Evolutionary conservation across 805 yeast genomes (phyloP), one percentile per base, ranked within the genome.

Genomic region (Pichia manshurica): DNA sequence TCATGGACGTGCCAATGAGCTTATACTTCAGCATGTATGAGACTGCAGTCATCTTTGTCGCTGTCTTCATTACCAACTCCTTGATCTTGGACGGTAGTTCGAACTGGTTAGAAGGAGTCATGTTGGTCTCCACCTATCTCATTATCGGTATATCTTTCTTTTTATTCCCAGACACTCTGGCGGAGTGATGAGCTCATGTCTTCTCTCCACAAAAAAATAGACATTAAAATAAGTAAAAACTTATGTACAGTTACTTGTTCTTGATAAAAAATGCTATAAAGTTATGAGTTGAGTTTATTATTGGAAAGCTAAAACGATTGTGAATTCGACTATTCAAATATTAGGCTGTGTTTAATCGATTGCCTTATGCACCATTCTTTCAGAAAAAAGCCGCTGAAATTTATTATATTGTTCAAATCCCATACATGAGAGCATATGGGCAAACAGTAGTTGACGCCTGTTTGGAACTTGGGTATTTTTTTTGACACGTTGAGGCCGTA

Each of bases 101-200:
- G 51, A 91, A 93, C 64, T 93, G 98, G 97, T 75, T 93, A 46
- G 99, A 93, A 72, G 99, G 99, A 46, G 88, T 83, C 34, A 83
- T 93, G 93, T 74, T 93, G 55, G 64, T 93, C 48, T 82, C 95
- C 50, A 87, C 96, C 45, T 93, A 93, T 63, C 63, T 83, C 49
- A 84, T 93, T 48, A 82, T 89, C 47, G 96, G 96, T 2, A 72
- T 93, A 57, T 90, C 97, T 1, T 93, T 93, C 73, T 87, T 75
- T 71, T 87, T 78, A 65, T 87, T 88, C 60, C 99, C 99, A 7
- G 95, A 77, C 58, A 62, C 62, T 19, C 46, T 63, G 42, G 64
- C 61, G 13, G 44, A 45, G 15, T 54, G 41, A 42, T 25, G 29
- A 25, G 10, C 29, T 25, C 29, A 25, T 25, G 7, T 25, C 29